Evolutionary conservation across 768 basidiomycete genomes (phyloP).

Genomic region (Melanogaster broomeanus): DNA sequence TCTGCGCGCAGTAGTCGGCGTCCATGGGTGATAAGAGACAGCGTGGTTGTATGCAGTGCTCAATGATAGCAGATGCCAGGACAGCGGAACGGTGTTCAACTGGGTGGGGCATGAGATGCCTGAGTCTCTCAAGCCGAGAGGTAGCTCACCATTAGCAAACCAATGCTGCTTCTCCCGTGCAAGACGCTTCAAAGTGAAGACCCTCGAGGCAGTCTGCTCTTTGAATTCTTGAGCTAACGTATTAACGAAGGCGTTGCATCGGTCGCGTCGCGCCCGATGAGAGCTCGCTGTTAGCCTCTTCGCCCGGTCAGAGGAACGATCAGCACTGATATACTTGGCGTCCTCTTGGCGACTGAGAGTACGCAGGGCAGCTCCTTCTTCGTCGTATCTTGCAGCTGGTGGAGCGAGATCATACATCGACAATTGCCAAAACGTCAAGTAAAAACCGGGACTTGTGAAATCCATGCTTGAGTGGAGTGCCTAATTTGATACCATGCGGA

Average conservation of each 20-base stretch:
- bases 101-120: slow-evolving; percentile 11
- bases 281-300: slow-evolving; percentile 56
- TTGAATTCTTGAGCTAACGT: slow-evolving; percentile 70
- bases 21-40: slow-evolving; percentile 95
- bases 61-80: slow-evolving; percentile 67
- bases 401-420: slow-evolving; percentile 87
- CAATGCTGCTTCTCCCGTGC: slow-evolving; percentile 79
- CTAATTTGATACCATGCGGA: slow-evolving; percentile 8
- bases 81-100: slow-evolving; percentile 40
- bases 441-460: slow-evolving; percentile 77
- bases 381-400: slow-evolving; percentile 76
- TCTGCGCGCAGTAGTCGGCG: slow-evolving; percentile 90
- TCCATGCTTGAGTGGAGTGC: slow-evolving; percentile 4
- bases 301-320: slow-evolving; percentile 66
- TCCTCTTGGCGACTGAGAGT: slow-evolving; percentile 71
- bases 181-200: slow-evolving; percentile 75
- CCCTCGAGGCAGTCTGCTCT: slow-evolving; percentile 70
- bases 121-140: neutral
- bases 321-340: slow-evolving; percentile 58
- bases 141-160: slow-evolving; percentile 64
- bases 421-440: slow-evolving; percentile 96
- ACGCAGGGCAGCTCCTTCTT: slow-evolving; percentile 65
- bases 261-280: slow-evolving; percentile 64
- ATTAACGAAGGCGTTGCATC: slow-evolving; percentile 61
- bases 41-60: slow-evolving; percentile 92